Percentiles rank a stretch among this genome's conserved stretches.
phyloP scores from a whole-genome alignment of 345 rosid species.

The Clarkia xantiana region DNA sequence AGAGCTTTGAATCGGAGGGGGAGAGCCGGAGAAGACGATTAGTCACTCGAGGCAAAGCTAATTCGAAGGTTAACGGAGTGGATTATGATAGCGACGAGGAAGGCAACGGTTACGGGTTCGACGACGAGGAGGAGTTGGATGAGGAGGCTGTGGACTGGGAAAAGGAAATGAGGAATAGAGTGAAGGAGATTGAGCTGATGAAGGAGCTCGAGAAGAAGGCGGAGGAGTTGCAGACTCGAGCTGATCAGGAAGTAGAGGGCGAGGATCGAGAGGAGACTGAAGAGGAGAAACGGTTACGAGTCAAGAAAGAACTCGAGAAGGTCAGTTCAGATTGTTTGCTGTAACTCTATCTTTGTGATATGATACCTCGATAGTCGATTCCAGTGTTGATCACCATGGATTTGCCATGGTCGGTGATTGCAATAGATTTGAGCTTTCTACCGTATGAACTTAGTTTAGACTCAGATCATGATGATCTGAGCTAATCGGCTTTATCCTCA shows the following conservation, averaged over 20 bases:
- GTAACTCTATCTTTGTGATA: not conserved
- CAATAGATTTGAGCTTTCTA: too few relatives aligned
- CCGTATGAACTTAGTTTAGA: too few relatives aligned
- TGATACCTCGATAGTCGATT: not conserved
- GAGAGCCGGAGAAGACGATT: slow-evolving; percentile 28
- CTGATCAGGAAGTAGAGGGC: slow-evolving; percentile 21
- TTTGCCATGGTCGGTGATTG: too few relatives aligned
- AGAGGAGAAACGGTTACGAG: slow-evolving; percentile 75
- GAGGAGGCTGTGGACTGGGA: slow-evolving; percentile 39
- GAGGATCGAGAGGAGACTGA: slow-evolving; percentile 46
- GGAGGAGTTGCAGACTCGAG: slow-evolving; percentile 61
- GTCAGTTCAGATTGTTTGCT: slow-evolving; percentile 11
- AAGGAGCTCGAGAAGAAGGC: slow-evolving; percentile 77
- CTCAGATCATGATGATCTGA: too few relatives aligned
- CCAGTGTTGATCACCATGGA: too few relatives aligned
- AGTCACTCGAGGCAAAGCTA: slow-evolving; percentile 41
- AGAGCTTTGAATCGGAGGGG: slow-evolving; percentile 42
- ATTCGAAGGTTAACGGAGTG: slow-evolving; percentile 55
- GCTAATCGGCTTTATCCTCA: too few relatives aligned
- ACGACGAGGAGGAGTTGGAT: slow-evolving; percentile 25
- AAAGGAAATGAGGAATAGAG: slow-evolving; percentile 64
- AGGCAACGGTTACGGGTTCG: slow-evolving; percentile 25
- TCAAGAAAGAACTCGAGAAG: slow-evolving; percentile 79
- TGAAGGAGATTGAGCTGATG: slow-evolving; percentile 72
- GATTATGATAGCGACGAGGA: slow-evolving; percentile 63